Conservation (phyloP, 345 rosid genomes). For the Diplotaxis tenuifolia region DNA sequence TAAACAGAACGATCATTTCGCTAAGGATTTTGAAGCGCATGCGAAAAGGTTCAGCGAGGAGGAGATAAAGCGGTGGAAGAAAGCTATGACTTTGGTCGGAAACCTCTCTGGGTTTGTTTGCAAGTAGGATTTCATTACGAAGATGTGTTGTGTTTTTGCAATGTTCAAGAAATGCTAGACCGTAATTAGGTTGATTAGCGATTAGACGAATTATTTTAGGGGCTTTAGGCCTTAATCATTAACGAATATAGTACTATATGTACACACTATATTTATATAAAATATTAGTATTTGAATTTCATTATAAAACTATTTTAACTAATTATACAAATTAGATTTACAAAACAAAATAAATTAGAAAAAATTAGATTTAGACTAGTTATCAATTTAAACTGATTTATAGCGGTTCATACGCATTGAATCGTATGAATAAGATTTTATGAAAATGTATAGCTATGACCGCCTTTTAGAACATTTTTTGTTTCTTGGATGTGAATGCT, state of each 20-base stretch:
- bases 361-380: neutral
- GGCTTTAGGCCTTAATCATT: too few relatives aligned
- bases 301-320: neutral
- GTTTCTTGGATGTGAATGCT: neutral
- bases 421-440: neutral
- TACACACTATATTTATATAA: neutral
- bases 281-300: neutral
- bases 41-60: slow-evolving; percentile 24
- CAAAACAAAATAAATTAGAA: neutral
- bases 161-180: neutral
- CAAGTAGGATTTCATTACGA: neutral
- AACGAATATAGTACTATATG: neutral
- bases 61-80: slow-evolving; percentile 38
- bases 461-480: neutral
- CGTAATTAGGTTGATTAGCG: neutral
- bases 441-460: neutral
- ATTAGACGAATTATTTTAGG: neutral
- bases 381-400: neutral
- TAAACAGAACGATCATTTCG: slow-evolving; percentile 40
- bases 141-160: neutral
- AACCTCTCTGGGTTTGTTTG: slow-evolving; percentile 39
- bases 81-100: slow-evolving; percentile 46
- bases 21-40: slow-evolving; percentile 32
- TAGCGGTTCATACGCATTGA: neutral
- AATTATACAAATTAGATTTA: neutral